Evolutionary conservation across 164 flowering plant genomes (phyloP).

Genomic region (Vitis vinifera): ASM3070453v1 NC_081809.1:8187501-8188000

Average conservation of each 20-base stretch:
- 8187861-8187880: too few relatives aligned
- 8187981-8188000: too few relatives aligned
- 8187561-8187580: neutral
- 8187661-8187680: slow-evolving; percentile 40
- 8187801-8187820: neutral
- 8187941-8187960: too few relatives aligned
- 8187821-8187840: neutral
- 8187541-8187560: too few relatives aligned
- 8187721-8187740: too few relatives aligned
- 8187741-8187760: neutral
- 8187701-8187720: neutral
- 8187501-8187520: slow-evolving; percentile 39
- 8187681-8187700: neutral
- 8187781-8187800: neutral
- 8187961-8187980: too few relatives aligned
- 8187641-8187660: slow-evolving; percentile 45
- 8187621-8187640: slow-evolving; percentile 25
- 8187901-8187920: neutral
- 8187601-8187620: slow-evolving; percentile 38
- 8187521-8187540: too few relatives aligned
- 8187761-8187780: too few relatives aligned
- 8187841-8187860: neutral
- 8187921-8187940: too few relatives aligned
- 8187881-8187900: neutral
- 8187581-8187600: slow-evolving; percentile 44